These are phyloP conservation scores for Haplosporangium gracile DNA, from an alignment of 192 early-diverging fungal genomes.

Conservation along the genomic window DNA sequence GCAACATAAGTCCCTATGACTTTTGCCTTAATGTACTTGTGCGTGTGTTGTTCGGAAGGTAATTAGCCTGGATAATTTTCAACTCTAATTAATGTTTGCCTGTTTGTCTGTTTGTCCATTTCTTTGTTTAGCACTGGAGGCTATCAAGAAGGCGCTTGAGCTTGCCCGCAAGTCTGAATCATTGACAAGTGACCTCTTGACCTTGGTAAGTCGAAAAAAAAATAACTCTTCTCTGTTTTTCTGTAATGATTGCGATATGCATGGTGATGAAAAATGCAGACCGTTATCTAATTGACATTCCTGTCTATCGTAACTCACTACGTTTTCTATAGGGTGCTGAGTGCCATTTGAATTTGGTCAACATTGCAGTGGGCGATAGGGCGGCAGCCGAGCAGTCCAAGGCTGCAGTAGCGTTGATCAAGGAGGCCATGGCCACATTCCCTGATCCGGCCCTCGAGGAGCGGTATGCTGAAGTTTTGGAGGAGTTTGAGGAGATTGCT, in stretches of 20 bases:
- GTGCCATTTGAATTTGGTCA: constrained; percentile 52
- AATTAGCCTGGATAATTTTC: background rate
- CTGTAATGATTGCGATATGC: too few relatives aligned
- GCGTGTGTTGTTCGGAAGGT: background rate
- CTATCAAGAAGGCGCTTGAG: constrained; percentile 45
- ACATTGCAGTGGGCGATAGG: constrained; percentile 53
- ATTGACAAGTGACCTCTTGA: constrained; percentile 46
- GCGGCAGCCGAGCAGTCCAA: constrained; percentile 48
- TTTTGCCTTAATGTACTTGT: background rate
- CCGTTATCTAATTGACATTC: background rate
- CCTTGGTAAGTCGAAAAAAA: constrained; percentile 26
- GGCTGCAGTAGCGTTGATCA: constrained; percentile 45
- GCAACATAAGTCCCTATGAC: too few relatives aligned
- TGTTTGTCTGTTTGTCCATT: background rate
- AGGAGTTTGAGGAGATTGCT: constrained; percentile 52
- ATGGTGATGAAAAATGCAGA: background rate
- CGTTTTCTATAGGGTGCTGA: constrained; percentile 40
- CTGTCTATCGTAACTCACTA: background rate
- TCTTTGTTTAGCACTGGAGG: constrained; percentile 28
- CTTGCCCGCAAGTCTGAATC: constrained; percentile 29
- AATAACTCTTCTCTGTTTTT: background rate
- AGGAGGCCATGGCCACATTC: constrained; percentile 45
- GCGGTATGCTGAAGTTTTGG: constrained; percentile 43
- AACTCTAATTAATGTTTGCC: background rate
- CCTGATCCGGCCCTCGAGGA: constrained; percentile 50